Conservation (phyloP, 78 protist genomes). For the Monocercomonoides exilis region DNA sequence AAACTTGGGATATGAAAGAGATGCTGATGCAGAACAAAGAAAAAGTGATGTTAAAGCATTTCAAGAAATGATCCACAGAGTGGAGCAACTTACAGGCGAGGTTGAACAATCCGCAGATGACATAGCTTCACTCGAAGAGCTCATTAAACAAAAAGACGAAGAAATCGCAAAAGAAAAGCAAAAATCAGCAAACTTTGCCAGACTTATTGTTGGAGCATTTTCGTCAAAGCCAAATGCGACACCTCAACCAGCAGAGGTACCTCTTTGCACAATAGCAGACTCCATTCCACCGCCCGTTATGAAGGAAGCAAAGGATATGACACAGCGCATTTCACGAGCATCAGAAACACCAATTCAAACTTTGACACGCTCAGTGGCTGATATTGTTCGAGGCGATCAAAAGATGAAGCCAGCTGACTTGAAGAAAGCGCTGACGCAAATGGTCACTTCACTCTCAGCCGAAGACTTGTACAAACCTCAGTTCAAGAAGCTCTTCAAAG, state of each 20-base stretch:
- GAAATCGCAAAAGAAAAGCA: neutral
- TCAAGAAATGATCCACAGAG: neutral
- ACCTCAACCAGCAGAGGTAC: neutral
- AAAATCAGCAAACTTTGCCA: neutral
- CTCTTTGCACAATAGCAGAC: neutral
- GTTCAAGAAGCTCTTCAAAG: constrained; percentile 1
- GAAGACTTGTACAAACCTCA: neutral
- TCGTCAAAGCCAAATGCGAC: neutral
- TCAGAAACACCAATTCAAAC: neutral
- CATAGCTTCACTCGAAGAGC: neutral
- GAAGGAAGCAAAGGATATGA: neutral
- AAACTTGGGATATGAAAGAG: neutral
- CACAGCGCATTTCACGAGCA: neutral
- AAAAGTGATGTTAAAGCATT: neutral
- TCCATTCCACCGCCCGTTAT: neutral
- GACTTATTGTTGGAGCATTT: neutral
- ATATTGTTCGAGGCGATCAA: neutral
- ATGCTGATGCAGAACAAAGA: neutral
- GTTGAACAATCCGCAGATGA: neutral
- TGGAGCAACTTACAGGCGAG: neutral
- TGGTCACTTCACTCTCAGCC: constrained; percentile 5
- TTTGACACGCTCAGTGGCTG: neutral
- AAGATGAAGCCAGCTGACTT: neutral
- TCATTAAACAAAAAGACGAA: neutral
- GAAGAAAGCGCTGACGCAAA: neutral